Evolutionary conservation across 1,139 yeast species (phyloP).

Genomic region (Candida neerlandica): DNA sequence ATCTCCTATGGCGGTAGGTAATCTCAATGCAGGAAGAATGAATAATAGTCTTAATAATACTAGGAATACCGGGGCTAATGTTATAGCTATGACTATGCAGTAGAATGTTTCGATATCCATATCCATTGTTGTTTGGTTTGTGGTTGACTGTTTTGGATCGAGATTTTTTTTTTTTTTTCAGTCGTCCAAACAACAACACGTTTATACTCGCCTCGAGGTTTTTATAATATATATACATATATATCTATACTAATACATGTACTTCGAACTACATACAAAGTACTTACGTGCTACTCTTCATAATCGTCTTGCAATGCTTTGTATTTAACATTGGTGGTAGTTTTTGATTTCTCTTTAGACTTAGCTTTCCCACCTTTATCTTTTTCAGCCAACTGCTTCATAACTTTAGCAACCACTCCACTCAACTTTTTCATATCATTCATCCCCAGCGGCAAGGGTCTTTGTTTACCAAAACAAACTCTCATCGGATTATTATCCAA

Average conservation of each 20-base stretch:
- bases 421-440: constrained; percentile 57
- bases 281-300: constrained; percentile 4
- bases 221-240: not conserved
- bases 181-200: not conserved
- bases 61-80: constrained; percentile 3
- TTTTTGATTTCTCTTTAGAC: not conserved
- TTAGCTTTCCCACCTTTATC: constrained; percentile 21
- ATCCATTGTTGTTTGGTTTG: constrained; percentile 2
- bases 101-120: constrained; percentile 7
- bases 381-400: constrained; percentile 55
- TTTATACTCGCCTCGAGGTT: not conserved
- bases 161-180: constrained; percentile 5
- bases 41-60: constrained; percentile 16
- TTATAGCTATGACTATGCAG: constrained; percentile 4
- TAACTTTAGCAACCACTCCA: constrained; percentile 56
- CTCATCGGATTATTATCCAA: constrained; percentile 51
- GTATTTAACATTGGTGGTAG: not conserved
- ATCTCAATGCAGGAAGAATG: constrained; percentile 30
- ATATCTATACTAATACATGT: not conserved
- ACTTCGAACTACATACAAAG: not conserved
- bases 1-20: constrained; percentile 9
- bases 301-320: constrained; percentile 8
- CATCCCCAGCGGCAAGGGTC: constrained; percentile 48
- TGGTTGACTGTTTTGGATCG: not conserved
- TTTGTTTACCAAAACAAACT: constrained; percentile 67